These are phyloP conservation scores for Spiromastix sp. DNA, from an alignment of 2,329 filamentous ascomycete genomes.

Conservation along the genomic window DNA sequence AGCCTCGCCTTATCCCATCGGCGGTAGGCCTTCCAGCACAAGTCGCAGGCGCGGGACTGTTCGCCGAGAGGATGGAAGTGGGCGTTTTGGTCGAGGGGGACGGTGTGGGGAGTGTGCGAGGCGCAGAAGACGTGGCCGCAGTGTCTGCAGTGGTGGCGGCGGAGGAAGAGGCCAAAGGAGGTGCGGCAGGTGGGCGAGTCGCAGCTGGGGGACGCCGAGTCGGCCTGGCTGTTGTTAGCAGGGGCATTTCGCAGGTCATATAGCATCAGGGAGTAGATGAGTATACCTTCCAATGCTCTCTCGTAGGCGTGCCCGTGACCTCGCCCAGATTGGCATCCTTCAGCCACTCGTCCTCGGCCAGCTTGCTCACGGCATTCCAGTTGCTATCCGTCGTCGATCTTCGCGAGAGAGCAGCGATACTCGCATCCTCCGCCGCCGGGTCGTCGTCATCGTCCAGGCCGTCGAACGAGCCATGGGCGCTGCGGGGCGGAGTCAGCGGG, in stretches of 20 bases:
- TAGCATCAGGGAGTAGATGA: background rate
- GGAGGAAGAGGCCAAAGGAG: conserved; percentile 50
- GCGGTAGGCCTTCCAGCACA: conserved; percentile 49
- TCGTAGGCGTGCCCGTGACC: conserved; percentile 49
- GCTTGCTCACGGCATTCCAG: conserved; percentile 33
- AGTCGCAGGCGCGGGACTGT: conserved; percentile 48
- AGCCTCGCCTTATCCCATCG: conserved; percentile 43
- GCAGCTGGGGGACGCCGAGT: conserved; percentile 46
- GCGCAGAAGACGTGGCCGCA: conserved; percentile 57
- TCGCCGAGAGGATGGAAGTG: conserved; percentile 51
- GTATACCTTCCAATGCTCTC: conserved; percentile 56
- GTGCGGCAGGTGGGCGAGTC: conserved; percentile 48
- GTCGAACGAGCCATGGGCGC: conserved; percentile 46
- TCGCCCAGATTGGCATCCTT: conserved; percentile 43
- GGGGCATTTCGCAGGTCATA: background rate
- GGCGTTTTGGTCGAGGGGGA: conserved; percentile 54
- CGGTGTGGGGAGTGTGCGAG: conserved; percentile 44
- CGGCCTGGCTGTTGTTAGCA: conserved; percentile 44
- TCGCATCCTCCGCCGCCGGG: background rate
- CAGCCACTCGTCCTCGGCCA: conserved; percentile 43
- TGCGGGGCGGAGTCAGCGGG: conserved; percentile 40
- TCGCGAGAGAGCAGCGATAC: conserved; percentile 24
- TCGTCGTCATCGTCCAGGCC: conserved; percentile 29
- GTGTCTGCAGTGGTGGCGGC: conserved; percentile 57
- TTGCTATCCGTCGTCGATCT: conserved; percentile 32